Base-by-base conservation (phyloP, 1,139 yeast species). In the Petasospora fabianii region DNA sequence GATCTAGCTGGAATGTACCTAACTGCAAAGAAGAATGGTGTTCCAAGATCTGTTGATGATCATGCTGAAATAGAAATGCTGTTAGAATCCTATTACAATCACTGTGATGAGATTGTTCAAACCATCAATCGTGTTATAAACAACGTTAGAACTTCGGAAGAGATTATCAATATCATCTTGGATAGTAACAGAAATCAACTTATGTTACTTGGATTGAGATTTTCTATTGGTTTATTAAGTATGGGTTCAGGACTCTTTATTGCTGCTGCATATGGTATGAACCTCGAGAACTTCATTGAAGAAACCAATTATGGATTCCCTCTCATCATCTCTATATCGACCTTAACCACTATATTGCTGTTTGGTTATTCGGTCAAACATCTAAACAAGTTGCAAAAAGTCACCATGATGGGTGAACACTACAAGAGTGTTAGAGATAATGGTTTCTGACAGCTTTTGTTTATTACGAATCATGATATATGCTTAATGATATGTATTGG, bases 31-130 rank as follows among this genome's bases (percentile, higher is more conserved):
- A 28, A 31, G 6, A 24, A 33, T 2, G 46, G 50, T 1, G 50
- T 49, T 8, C 61, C 60, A 16, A 54, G 59, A 22, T 42, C 48
- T 5, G 49, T 54, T n/a, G 60, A 62, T 12, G 79, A 77, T 56
- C 78, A 78, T 42, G 81, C 79, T 10, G 97, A 90, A 50, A 72
- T 88, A 24, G 97, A 90, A 60, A 80, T 92, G 84, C 73, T 94
- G 42, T 64, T 94, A 29, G 99, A 94, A 58, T 79, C 96, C 0
- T 94, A 94, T 64, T 88, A 87, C 63, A 85, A 87, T 45, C 97
- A 92, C 54, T 85, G 95, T 60, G 98, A 94, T 56, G 98, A 94
- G 62, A 84, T 87, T 55, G 98, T 92, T 3, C 99, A 92, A 59
- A 88, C 87, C 42, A 84, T 95, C 0, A 96, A 87, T 35, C 82